phyloP scores from a whole-genome alignment of 2,329 filamentous ascomycete genomes.

The Drechmeria coniospora region DNA sequence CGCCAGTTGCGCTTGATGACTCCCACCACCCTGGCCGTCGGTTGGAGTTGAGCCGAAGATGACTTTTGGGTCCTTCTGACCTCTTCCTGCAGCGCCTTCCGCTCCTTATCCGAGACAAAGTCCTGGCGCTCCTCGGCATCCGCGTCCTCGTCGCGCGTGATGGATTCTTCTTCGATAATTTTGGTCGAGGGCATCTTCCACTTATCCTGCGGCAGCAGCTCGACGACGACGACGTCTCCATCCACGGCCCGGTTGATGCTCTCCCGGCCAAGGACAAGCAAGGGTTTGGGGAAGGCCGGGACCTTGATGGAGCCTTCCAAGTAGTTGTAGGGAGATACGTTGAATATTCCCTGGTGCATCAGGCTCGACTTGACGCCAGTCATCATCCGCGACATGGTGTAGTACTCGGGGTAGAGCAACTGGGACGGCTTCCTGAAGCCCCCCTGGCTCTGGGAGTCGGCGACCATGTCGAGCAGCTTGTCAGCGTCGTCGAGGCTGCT shows the following conservation, averaged over 20 bases:
- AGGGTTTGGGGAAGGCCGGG: conserved; percentile 73
- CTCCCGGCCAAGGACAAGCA: conserved; percentile 79
- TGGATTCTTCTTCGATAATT: conserved; percentile 82
- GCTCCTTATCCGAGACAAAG: conserved; percentile 78
- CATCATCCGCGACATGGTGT: conserved; percentile 79
- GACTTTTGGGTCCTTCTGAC: conserved; percentile 73
- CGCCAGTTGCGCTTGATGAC: conserved; percentile 94
- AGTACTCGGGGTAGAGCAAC: conserved; percentile 80
- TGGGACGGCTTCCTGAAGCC: conserved; percentile 46
- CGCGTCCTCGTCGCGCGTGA: conserved; percentile 88
- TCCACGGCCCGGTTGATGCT: conserved; percentile 92
- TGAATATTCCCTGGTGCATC: conserved; percentile 89
- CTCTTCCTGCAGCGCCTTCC: conserved; percentile 76
- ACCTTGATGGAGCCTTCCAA: conserved; percentile 86
- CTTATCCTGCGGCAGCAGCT: conserved; percentile 83
- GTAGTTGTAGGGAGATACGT: conserved; percentile 95
- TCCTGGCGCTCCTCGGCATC: conserved; percentile 63
- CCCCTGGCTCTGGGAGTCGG: conserved; percentile 55
- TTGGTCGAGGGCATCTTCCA: conserved; percentile 96
- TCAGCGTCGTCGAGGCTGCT: conserved; percentile 69
- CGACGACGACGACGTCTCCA: conserved; percentile 83
- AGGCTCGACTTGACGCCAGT: conserved; percentile 81
- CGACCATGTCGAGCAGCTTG: conserved; percentile 83
- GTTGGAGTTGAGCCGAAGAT: conserved; percentile 59
- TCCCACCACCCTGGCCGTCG: conserved; percentile 83